A percentile compares a stretch with the other conserved stretches of the same genome.
Conservation (phyloP, 139 green algal genomes). For the Chlamydomonas incerta region DNA sequence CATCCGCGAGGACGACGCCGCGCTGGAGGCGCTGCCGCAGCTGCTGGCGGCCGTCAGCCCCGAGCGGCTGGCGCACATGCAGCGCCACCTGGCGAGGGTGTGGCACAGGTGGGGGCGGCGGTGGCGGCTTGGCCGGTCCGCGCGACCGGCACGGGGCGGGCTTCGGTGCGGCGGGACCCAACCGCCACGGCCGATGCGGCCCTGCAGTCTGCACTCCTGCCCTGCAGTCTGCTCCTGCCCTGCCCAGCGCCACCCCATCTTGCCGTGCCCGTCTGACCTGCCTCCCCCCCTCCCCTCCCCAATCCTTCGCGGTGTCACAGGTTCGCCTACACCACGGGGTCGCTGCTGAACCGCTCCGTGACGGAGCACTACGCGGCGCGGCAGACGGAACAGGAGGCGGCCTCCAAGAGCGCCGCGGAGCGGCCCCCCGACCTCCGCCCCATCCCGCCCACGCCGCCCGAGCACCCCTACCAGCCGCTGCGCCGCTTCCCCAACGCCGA, state of each 20-base stretch:
- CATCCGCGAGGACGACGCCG: neutral
- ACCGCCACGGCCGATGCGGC: neutral
- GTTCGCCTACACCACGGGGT: neutral
- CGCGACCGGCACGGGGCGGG: too few relatives aligned
- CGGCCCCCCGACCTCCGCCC: too few relatives aligned
- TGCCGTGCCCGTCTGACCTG: too few relatives aligned
- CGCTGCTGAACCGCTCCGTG: neutral
- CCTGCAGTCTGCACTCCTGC: neutral
- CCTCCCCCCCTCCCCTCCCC: too few relatives aligned
- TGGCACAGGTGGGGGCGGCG: neutral
- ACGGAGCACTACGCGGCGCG: too few relatives aligned
- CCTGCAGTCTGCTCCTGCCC: too few relatives aligned
- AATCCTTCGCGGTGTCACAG: neutral
- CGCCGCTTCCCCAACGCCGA: neutral
- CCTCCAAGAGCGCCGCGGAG: too few relatives aligned
- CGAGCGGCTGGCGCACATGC: neutral
- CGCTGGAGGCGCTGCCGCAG: neutral
- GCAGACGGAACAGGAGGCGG: too few relatives aligned
- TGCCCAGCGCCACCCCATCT: too few relatives aligned
- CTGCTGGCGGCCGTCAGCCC: neutral
- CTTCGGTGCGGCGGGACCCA: too few relatives aligned
- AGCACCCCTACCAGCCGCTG: neutral
- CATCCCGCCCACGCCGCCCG: neutral
- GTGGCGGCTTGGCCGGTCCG: too few relatives aligned
- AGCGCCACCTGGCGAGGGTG: neutral